Evolutionary conservation across 768 basidiomycete species (phyloP).

Genomic region (Austroboletus eburneus): DNA sequence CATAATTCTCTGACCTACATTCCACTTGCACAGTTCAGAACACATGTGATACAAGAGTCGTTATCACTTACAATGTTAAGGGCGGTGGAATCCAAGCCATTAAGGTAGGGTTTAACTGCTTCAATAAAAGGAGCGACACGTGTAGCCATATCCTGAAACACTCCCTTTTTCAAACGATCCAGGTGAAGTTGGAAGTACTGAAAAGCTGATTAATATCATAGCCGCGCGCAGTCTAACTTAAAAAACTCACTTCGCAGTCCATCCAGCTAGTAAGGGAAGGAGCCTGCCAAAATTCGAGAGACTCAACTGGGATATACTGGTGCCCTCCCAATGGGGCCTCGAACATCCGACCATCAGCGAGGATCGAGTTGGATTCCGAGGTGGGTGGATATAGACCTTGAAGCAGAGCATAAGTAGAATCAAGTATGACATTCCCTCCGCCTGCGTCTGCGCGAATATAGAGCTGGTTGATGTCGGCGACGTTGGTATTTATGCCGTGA

Average conservation of each 20-base stretch:
- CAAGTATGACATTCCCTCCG: slow-evolving; percentile 75
- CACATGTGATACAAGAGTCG: not conserved
- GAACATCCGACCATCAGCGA: slow-evolving; percentile 71
- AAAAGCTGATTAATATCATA: not conserved
- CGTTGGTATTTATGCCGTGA: slow-evolving; percentile 57
- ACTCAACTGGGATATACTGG: slow-evolving; percentile 66
- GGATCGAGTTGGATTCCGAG: slow-evolving; percentile 54
- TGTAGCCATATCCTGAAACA: slow-evolving; percentile 52
- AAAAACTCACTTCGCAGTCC: slow-evolving; percentile 42
- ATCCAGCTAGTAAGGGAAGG: slow-evolving; percentile 81
- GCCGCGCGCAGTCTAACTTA: not conserved
- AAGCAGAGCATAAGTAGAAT: slow-evolving; percentile 76
- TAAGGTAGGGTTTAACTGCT: slow-evolving; percentile 60
- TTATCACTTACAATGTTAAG: slow-evolving; percentile 57
- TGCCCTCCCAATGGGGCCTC: slow-evolving; percentile 78
- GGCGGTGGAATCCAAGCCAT: slow-evolving; percentile 57
- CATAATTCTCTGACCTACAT: slow-evolving; percentile 43
- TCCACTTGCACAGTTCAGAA: slow-evolving; percentile 49
- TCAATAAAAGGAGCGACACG: slow-evolving; percentile 64
- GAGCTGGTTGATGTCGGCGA: slow-evolving; percentile 66
- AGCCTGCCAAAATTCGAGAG: slow-evolving; percentile 52
- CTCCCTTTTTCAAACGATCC: slow-evolving; percentile 17
- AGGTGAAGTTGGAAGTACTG: slow-evolving; percentile 29
- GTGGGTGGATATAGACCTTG: slow-evolving; percentile 85
- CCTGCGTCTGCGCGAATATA: slow-evolving; percentile 77